Base-by-base conservation (phyloP, 345 rosid species). In the Euclidium syriacum region DNA sequence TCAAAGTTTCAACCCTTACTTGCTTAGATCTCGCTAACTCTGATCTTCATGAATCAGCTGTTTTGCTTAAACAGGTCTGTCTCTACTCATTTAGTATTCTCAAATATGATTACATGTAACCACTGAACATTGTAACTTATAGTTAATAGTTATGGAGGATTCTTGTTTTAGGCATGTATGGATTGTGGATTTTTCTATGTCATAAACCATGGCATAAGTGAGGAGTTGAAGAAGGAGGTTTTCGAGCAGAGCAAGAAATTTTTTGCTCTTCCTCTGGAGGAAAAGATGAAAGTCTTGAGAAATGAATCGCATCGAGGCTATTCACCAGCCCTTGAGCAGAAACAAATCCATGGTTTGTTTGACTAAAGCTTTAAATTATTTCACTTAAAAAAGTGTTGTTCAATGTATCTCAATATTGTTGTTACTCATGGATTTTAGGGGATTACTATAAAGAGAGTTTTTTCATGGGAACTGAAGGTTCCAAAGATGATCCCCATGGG, bases 381-480 rank as follows among this genome's bases (percentile, higher is more conserved):
- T 29, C n/a, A n/a, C n/a, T 29, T 9, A 29, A 1, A 29, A 34
- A 5, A n/a, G 5, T 17, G 6, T 40, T 12, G 12, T n/a, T 40
- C n/a, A n/a, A 17, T 12, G 1, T 1, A 17, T 17, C 19, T 12
- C 15, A 40, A 12, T 12, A 5, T 12, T 40, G 44, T 2, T 40
- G 5, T 12, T 12, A 17, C 12, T 12, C 1, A 17, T 12, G 6
- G 44, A 8, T 70, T 51, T 60, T 75, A 82, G 95, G 95, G 39
- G 95, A 87, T 63, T 84, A 87, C 65, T n/a, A n/a, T n/a, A 87
- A 87, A 68, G 90, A 87, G 62, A 88, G 90, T 10, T 87, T 77
- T 64, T 84, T 84, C 49, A 82, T 79, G 24, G 86, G 95, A 1
- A 77, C 81, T 36, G 84, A 86, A 70, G 78, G 84, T 3, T 75